Conservation (phyloP, 768 basidiomycete species). For the Mrakia hoshinonis region DNA sequence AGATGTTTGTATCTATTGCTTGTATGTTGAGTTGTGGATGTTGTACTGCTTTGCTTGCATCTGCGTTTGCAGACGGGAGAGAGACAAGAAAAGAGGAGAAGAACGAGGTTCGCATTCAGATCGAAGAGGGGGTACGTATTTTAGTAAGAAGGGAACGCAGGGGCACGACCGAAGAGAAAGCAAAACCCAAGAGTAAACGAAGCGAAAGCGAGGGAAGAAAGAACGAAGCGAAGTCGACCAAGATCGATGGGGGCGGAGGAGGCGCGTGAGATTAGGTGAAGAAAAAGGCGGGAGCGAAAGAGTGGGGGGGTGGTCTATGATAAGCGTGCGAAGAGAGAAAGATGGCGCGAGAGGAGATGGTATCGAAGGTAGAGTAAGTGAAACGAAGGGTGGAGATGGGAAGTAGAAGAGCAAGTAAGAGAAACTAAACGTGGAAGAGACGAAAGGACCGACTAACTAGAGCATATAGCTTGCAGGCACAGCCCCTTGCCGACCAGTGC, state of each 20-base stretch:
- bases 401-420: background rate
- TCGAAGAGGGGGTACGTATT: background rate
- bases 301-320: background rate
- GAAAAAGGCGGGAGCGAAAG: background rate
- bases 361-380: background rate
- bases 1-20: background rate
- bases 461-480: constrained; percentile 70
- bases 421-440: background rate
- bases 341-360: too few species aligned
- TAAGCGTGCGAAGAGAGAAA: background rate
- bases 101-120: background rate
- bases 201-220: constrained; percentile 4
- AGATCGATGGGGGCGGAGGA: constrained; percentile 61
- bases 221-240: background rate
- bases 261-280: background rate
- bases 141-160: background rate
- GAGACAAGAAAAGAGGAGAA: background rate
- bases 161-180: constrained; percentile 16
- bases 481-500: constrained; percentile 74
- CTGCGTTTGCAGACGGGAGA: background rate
- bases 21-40: background rate
- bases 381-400: background rate
- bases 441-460: constrained; percentile 11
- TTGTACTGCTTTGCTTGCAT: background rate
- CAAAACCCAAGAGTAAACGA: constrained; percentile 1